Conservation (phyloP, 2,329 filamentous ascomycete species). For the Fusarium sarcochroum region DNA sequence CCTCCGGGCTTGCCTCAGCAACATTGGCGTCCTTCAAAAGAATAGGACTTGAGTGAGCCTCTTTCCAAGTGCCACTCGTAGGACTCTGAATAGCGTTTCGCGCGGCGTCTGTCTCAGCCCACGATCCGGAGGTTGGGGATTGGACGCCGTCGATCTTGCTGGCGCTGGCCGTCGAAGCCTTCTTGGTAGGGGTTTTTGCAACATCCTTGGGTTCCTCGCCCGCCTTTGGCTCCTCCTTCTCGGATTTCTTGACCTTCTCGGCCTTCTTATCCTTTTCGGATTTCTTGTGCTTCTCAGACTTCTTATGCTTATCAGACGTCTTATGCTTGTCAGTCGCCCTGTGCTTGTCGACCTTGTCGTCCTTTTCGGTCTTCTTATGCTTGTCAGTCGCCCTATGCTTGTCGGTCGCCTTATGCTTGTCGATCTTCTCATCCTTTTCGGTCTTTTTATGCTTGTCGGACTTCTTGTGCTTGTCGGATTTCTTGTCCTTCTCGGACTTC, state of each 20-base stretch:
- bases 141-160: slow-evolving; percentile 55
- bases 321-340: too few relatives aligned
- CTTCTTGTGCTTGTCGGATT: slow-evolving; percentile 20
- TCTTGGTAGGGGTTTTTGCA: slow-evolving; percentile 19
- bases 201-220: slow-evolving; percentile 24
- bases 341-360: background rate
- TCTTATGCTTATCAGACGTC: too few relatives aligned
- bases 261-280: slow-evolving; percentile 2
- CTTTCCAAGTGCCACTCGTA: slow-evolving; percentile 59
- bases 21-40: slow-evolving; percentile 36
- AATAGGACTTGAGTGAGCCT: slow-evolving; percentile 36
- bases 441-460: background rate
- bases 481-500: background rate
- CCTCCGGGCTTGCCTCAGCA: slow-evolving; percentile 53
- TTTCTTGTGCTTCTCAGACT: too few relatives aligned
- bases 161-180: slow-evolving; percentile 16
- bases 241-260: slow-evolving; percentile 10
- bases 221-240: slow-evolving; percentile 10
- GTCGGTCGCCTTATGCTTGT: background rate
- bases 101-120: slow-evolving; percentile 51
- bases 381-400: too few relatives aligned
- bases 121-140: slow-evolving; percentile 62
- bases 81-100: slow-evolving; percentile 59
- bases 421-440: background rate
- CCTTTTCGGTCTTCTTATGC: background rate